Conservation (phyloP, 768 basidiomycete genomes). For the Kwoniella sp. region DNA sequence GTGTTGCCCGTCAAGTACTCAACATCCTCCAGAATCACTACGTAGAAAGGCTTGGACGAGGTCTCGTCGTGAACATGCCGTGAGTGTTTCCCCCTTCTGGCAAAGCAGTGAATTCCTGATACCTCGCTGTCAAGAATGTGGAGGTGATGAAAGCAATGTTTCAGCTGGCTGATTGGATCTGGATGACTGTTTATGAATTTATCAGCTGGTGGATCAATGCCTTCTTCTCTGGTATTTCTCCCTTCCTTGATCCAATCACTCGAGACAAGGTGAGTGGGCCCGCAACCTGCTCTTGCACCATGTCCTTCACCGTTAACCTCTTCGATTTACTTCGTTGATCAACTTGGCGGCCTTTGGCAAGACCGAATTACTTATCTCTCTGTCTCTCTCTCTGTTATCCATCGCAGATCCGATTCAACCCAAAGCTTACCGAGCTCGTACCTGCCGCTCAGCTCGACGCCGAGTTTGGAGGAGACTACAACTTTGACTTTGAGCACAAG, state of each 20-base stretch:
- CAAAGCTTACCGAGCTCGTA: constrained; percentile 73
- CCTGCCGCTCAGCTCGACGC: constrained; percentile 74
- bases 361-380: too few species aligned
- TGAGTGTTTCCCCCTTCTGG: constrained; percentile 55
- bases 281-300: too few species aligned
- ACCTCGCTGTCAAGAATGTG: too few species aligned
- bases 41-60: constrained; percentile 80
- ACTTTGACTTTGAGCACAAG: constrained; percentile 71
- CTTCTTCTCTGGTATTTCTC: constrained; percentile 66
- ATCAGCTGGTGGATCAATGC: constrained; percentile 60
- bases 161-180: too few species aligned
- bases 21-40: constrained; percentile 85
- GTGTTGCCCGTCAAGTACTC: constrained; percentile 74
- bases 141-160: too few species aligned
- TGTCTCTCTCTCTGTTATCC: not conserved
- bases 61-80: constrained; percentile 79
- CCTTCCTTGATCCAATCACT: constrained; percentile 85
- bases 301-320: too few species aligned
- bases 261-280: constrained; percentile 69
- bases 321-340: too few species aligned
- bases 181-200: too few species aligned
- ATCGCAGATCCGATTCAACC: constrained; percentile 81
- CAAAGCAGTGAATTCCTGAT: too few species aligned
- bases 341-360: too few species aligned
- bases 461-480: constrained; percentile 77